phyloP scores from a whole-genome alignment of 2,329 filamentous ascomycete genomes.

The Trichoderma lentiforme region DNA sequence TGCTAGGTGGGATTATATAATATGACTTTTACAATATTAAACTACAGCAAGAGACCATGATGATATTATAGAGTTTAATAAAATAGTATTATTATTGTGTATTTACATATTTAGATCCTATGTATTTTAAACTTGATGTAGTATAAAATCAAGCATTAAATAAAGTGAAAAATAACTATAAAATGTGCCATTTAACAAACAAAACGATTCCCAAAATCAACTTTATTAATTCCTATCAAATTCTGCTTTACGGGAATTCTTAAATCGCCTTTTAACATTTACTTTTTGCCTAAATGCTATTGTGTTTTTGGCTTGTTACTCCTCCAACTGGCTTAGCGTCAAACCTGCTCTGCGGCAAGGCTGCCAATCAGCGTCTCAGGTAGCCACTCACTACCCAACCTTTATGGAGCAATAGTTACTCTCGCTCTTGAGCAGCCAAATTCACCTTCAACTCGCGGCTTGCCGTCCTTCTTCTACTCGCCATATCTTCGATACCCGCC shows the following conservation, averaged over 20 bases:
- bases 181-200: not conserved
- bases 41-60: not conserved
- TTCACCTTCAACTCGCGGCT: constrained; percentile 14
- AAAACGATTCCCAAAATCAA: not conserved
- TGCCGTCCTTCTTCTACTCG: constrained; percentile 6
- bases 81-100: not conserved
- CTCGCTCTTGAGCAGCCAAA: constrained; percentile 16
- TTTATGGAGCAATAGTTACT: constrained; percentile 8
- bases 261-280: not conserved
- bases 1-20: not conserved
- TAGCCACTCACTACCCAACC: not conserved
- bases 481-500: constrained; percentile 15
- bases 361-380: constrained; percentile 3
- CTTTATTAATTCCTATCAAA: not conserved
- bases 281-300: not conserved
- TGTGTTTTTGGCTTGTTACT: not conserved
- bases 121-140: not conserved
- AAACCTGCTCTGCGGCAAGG: not conserved
- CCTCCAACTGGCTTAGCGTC: not conserved
- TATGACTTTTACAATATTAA: not conserved
- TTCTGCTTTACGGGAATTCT: not conserved
- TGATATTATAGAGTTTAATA: not conserved
- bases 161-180: not conserved
- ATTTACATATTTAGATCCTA: not conserved
- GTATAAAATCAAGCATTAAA: not conserved